Conservation (phyloP, 495 filamentous ascomycete species). For the Aspergillus nanangensis region DNA sequence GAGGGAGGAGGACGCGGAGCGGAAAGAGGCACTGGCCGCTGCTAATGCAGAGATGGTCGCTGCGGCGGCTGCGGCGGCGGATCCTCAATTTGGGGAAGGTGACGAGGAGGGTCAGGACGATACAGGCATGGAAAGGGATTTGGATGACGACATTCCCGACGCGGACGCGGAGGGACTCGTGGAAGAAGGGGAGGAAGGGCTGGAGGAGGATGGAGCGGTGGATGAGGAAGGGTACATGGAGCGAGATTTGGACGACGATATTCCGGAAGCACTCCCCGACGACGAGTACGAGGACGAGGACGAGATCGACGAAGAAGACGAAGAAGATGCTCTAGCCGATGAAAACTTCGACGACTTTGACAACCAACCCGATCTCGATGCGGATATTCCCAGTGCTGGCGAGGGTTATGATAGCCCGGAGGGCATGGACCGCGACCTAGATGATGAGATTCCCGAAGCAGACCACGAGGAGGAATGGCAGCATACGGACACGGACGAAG, state of each 20-base stretch:
- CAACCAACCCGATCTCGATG: slow-evolving; percentile 41
- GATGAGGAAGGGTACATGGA: slow-evolving; percentile 43
- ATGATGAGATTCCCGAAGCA: slow-evolving; percentile 42
- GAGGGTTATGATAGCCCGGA: slow-evolving; percentile 22
- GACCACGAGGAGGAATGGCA: slow-evolving; percentile 44
- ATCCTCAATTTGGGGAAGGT: slow-evolving; percentile 23
- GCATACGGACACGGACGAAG: slow-evolving; percentile 82
- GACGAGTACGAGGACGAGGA: slow-evolving; percentile 40
- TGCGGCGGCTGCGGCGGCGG: slow-evolving; percentile 53
- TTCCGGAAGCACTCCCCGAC: slow-evolving; percentile 44
- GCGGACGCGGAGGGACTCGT: slow-evolving; percentile 34
- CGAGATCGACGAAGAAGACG: slow-evolving; percentile 23
- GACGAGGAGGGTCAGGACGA: slow-evolving; percentile 27
- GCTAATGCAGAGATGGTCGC: slow-evolving; percentile 63
- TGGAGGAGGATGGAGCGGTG: slow-evolving; percentile 31
- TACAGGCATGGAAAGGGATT: slow-evolving; percentile 39
- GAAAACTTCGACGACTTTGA: slow-evolving; percentile 32
- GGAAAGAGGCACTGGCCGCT: slow-evolving; percentile 71
- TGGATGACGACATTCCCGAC: slow-evolving; percentile 47
- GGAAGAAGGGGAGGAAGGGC: slow-evolving; percentile 39
- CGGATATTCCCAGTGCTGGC: slow-evolving; percentile 33
- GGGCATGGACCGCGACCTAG: slow-evolving; percentile 30
- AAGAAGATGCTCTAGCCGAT: slow-evolving; percentile 21
- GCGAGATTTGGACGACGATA: slow-evolving; percentile 48
- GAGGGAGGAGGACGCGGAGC: slow-evolving; percentile 73